Evolutionary conservation across 441 rosid species (phyloP).

Genomic region (Jatropha podagrica): DNA sequence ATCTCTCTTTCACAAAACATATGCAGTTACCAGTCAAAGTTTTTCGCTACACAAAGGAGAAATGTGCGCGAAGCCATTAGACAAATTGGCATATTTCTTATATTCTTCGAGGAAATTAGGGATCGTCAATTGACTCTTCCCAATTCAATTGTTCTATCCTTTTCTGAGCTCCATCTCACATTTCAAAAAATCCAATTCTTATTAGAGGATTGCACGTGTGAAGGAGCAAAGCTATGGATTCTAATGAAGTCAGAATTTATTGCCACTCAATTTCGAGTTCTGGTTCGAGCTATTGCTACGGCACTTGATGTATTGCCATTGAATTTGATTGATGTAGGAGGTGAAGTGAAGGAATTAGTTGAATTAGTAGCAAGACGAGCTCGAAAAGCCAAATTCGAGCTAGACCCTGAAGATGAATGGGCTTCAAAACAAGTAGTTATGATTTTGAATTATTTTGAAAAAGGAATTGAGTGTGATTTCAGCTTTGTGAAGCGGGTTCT

Average conservation of each 20-base stretch:
- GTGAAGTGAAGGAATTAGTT: constrained; percentile 64
- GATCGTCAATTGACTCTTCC: constrained; percentile 29
- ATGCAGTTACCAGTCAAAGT: constrained; percentile 36
- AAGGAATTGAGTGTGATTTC: constrained; percentile 52
- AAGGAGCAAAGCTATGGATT: constrained; percentile 60
- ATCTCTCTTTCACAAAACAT: constrained; percentile 42
- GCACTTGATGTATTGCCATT: constrained; percentile 57
- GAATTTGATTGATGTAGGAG: constrained; percentile 42
- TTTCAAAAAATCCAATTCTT: constrained; percentile 64
- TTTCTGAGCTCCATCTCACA: constrained; percentile 64
- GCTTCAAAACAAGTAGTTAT: constrained; percentile 34
- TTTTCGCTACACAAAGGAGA: constrained; percentile 51
- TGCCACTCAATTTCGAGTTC: constrained; percentile 46
- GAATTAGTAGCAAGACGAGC: constrained; percentile 61
- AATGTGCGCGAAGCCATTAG: constrained; percentile 49
- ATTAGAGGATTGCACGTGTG: constrained; percentile 66
- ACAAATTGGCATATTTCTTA: constrained; percentile 46
- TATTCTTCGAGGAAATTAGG: constrained; percentile 57
- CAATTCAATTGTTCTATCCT: constrained; percentile 39
- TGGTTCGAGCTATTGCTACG: constrained; percentile 50
- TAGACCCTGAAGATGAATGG: constrained; percentile 47
- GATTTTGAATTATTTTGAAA: constrained; percentile 46
- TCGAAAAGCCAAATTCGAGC: constrained; percentile 41
- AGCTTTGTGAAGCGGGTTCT: constrained; percentile 41
- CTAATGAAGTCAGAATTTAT: constrained; percentile 53